Evolutionary conservation across 345 rosid genomes (phyloP).

Genomic region (Lumnitzera racemosa): DNA sequence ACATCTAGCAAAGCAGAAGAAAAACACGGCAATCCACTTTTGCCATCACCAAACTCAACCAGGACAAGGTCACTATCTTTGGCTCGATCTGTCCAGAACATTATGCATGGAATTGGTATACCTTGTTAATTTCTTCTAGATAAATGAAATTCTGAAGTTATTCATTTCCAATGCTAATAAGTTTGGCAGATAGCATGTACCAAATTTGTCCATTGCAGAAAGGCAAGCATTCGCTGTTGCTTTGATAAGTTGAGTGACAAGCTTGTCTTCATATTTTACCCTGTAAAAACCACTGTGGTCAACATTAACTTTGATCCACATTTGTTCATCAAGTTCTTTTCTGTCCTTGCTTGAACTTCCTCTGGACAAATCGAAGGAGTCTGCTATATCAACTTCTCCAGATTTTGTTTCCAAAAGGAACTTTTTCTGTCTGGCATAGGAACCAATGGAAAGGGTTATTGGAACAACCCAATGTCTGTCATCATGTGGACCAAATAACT

Average conservation of each 20-base stretch:
- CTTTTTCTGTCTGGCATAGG: constrained; percentile 19
- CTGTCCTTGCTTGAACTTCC: constrained; percentile 6
- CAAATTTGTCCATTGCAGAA: constrained; percentile 26
- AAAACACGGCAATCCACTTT: too few relatives aligned
- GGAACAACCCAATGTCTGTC: constrained; percentile 30
- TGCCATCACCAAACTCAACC: too few relatives aligned
- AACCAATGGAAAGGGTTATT: constrained; percentile 24
- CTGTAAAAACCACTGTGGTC: constrained; percentile 40
- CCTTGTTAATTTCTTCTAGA: not conserved
- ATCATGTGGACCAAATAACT: constrained; percentile 18
- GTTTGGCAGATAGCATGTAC: constrained; percentile 11
- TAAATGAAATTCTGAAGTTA: not conserved
- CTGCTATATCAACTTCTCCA: constrained; percentile 21
- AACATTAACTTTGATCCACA: constrained; percentile 35
- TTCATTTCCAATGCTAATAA: not conserved
- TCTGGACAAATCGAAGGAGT: constrained; percentile 13
- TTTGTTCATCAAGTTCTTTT: constrained; percentile 5
- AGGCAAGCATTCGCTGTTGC: constrained; percentile 22
- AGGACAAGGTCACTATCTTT: too few relatives aligned
- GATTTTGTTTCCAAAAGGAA: constrained; percentile 25
- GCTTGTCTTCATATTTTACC: constrained; percentile 27
- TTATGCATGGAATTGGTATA: too few relatives aligned
- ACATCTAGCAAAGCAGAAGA: too few relatives aligned
- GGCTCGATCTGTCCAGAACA: too few relatives aligned
- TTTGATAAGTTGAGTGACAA: constrained; percentile 21